These are phyloP conservation scores for Cerrena zonata DNA, from an alignment of 1,284 basidiomycete species.

Conservation along the genomic window DNA sequence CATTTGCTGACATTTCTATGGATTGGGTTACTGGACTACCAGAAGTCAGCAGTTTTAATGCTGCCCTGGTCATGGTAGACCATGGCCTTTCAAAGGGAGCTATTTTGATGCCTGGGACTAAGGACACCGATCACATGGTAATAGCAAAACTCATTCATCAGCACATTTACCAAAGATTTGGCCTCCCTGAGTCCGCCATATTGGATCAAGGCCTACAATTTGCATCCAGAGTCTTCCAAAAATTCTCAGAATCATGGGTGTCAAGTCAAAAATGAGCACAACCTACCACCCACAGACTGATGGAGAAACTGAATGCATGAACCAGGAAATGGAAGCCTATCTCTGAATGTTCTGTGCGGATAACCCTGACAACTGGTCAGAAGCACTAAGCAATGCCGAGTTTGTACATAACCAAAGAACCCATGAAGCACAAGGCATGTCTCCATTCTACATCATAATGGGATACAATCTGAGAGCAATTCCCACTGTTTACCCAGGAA, in stretches of 20 bases:
- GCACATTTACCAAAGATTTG: too few species aligned
- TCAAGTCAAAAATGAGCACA: neutral
- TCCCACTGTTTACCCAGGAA: too few species aligned
- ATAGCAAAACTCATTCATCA: neutral
- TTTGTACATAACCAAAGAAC: too few species aligned
- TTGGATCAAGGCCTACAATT: neutral
- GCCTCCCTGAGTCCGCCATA: neutral
- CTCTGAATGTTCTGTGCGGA: neutral
- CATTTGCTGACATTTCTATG: neutral
- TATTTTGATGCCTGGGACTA: neutral
- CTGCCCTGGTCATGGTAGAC: neutral
- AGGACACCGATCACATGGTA: neutral
- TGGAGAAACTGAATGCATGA: too few species aligned
- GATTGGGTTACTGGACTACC: neutral
- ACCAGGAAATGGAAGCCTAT: neutral
- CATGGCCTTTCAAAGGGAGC: too few species aligned
- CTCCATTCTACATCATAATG: neutral
- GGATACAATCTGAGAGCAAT: too few species aligned
- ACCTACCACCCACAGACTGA: neutral
- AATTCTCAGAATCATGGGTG: neutral
- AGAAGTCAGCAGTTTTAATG: neutral
- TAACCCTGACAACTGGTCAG: neutral
- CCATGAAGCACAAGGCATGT: too few species aligned
- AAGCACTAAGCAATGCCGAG: too few species aligned
- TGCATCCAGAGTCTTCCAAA: neutral